Evolutionary conservation across 148 eudicot species (phyloP).

Genomic region (Rhododendron kiyosumense): DNA sequence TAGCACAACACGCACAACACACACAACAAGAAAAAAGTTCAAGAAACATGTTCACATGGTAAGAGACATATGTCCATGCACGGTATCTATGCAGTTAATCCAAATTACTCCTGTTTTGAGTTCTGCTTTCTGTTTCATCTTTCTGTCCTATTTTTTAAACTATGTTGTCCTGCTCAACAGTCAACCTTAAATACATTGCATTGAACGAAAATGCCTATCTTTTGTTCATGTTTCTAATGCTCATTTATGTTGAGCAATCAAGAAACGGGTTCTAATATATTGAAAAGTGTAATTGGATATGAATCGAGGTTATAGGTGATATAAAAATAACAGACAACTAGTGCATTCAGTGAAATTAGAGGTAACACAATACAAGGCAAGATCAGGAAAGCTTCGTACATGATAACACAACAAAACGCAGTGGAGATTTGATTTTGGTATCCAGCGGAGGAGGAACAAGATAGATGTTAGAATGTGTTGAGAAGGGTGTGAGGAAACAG

Average conservation of each 20-base stretch:
- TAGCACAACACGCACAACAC: no score
- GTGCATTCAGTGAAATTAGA: neutral
- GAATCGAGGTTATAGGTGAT: neutral
- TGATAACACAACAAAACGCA: neutral
- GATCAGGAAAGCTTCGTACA: neutral
- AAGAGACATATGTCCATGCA: neutral
- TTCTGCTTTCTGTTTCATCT: no score
- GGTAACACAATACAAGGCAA: neutral
- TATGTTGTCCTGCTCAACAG: neutral
- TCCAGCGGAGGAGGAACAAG: neutral
- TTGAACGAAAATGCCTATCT: neutral
- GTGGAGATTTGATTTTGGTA: neutral
- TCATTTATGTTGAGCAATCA: neutral
- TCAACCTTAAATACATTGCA: neutral
- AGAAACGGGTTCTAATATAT: neutral
- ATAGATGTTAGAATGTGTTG: neutral
- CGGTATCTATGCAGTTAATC: neutral
- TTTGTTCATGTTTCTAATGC: neutral
- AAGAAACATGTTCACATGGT: neutral
- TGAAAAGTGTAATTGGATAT: neutral
- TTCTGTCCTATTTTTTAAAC: neutral
- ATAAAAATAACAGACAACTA: neutral
- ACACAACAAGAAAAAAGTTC: neutral
- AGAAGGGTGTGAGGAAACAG: neutral
- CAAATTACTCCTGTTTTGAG: neutral